Conservation (phyloP, 23 red algal species). For the Pyropia haitanensis region DNA sequence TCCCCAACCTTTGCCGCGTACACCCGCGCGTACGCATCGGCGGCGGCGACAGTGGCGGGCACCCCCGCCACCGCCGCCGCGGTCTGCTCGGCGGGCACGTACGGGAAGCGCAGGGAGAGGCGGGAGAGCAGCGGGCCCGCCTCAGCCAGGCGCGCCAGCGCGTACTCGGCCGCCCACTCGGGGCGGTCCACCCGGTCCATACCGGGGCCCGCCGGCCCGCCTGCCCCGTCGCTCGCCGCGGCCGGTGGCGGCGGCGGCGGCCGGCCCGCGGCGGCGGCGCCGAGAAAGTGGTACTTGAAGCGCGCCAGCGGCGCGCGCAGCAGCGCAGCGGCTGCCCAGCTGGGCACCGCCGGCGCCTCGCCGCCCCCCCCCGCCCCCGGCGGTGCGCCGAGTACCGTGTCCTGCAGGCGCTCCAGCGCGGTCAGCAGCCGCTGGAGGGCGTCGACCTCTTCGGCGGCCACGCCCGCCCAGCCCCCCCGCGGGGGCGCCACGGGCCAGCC, state of each 20-base stretch:
- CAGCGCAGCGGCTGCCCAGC: conserved; percentile 53
- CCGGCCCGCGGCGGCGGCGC: background rate
- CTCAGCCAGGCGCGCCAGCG: conserved; percentile 42
- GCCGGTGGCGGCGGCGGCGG: no score
- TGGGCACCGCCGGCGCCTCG: conserved; percentile 37
- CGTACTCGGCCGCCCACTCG: conserved; percentile 68
- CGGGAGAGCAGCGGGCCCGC: conserved; percentile 40
- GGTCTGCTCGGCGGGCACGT: conserved; percentile 39
- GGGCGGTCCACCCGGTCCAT: conserved; percentile 46
- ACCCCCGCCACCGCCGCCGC: background rate
- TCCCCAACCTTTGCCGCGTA: conserved; percentile 63
- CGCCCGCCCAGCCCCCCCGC: conserved; percentile 10
- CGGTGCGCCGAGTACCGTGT: no score
- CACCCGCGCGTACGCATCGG: conserved; percentile 50
- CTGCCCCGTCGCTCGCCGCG: conserved; percentile 1
- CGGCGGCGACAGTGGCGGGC: no score
- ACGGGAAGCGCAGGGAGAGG: conserved; percentile 27
- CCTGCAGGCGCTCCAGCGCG: conserved; percentile 26
- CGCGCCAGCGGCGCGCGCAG: conserved; percentile 47
- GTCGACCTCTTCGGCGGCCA: conserved; percentile 26
- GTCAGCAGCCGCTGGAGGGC: conserved; percentile 33
- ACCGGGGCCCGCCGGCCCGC: background rate
- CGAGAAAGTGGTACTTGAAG: conserved; percentile 67
- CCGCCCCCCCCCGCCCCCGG: background rate
- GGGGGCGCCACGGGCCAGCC: conserved; percentile 62